phyloP scores from a whole-genome alignment of 176 grass and related monocot species.

The Rhipidocladum racemiflorum region DNA sequence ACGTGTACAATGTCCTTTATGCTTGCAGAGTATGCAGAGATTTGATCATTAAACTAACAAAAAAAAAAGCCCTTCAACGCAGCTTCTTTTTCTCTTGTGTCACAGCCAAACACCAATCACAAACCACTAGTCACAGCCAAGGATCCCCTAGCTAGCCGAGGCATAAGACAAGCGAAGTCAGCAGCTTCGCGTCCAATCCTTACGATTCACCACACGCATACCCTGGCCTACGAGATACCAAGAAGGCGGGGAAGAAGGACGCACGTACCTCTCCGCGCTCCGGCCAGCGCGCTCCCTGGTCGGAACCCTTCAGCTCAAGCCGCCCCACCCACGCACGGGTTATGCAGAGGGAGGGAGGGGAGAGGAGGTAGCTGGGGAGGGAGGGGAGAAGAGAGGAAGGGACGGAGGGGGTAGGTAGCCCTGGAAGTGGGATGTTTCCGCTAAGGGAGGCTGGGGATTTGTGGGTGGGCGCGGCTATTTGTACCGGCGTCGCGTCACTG shows the following conservation, averaged over 20 bases:
- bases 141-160: background rate
- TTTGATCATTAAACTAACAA: background rate
- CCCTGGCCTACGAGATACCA: background rate
- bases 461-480: constrained; percentile 29
- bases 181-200: background rate
- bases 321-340: background rate
- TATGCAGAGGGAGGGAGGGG: too few relatives aligned
- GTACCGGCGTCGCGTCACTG: background rate
- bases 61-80: too few relatives aligned
- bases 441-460: background rate
- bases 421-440: constrained; percentile 29
- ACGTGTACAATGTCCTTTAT: background rate
- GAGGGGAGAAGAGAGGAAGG: background rate
- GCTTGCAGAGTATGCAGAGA: background rate
- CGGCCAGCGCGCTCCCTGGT: constrained; percentile 5
- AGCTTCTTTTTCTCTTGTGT: background rate
- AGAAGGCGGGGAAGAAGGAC: background rate
- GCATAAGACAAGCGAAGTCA: background rate
- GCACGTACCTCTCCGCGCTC: constrained; percentile 19
- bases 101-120: too few relatives aligned
- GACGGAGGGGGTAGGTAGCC: background rate
- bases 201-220: background rate
- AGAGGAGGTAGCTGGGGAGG: background rate
- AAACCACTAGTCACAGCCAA: too few relatives aligned
- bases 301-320: background rate